A percentile compares a stretch with the other conserved stretches of the same genome.
phyloP scores from a whole-genome alignment of 2,329 filamentous ascomycete genomes.

The Aspergillus pseudonomiae region DNA sequence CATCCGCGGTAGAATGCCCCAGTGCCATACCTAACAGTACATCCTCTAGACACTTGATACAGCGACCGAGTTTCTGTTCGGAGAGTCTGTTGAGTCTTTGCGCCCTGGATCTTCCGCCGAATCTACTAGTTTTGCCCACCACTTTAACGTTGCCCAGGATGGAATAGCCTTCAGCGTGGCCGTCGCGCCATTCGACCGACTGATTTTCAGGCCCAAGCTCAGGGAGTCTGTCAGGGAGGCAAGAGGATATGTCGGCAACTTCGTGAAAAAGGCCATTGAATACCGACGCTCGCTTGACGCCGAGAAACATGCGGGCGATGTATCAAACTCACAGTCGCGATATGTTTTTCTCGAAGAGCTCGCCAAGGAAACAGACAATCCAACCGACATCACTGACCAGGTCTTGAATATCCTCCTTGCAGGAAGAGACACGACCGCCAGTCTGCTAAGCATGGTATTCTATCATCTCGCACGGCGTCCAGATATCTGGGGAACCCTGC shows the following conservation, averaged over 20 bases:
- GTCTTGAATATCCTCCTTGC: slow-evolving; percentile 33
- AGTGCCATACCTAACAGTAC: neutral
- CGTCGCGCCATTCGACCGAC: neutral
- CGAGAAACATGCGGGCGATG: neutral
- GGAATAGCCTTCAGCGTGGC: neutral
- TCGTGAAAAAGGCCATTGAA: neutral
- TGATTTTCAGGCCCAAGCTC: neutral
- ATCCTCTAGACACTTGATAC: slow-evolving; percentile 36
- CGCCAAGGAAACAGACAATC: neutral
- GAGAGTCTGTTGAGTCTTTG: slow-evolving; percentile 27
- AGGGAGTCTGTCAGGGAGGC: neutral
- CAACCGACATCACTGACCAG: slow-evolving; percentile 32
- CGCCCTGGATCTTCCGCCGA: slow-evolving; percentile 14
- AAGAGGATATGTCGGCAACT: neutral
- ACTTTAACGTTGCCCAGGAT: slow-evolving; percentile 28
- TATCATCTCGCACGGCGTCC: slow-evolving; percentile 19
- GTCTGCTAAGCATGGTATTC: slow-evolving; percentile 32
- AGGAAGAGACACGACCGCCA: slow-evolving; percentile 36
- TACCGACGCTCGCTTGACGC: neutral
- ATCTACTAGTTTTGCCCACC: slow-evolving; percentile 22
- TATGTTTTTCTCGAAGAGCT: slow-evolving; percentile 9
- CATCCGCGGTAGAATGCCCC: neutral
- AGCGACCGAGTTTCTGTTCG: slow-evolving; percentile 43
- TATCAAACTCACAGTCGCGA: neutral
- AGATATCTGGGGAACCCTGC: slow-evolving; percentile 7